Percentiles rank a stretch among this genome's conserved stretches.
phyloP scores from a whole-genome alignment of 768 basidiomycete species.

The Glaciozyma martinii region DNA sequence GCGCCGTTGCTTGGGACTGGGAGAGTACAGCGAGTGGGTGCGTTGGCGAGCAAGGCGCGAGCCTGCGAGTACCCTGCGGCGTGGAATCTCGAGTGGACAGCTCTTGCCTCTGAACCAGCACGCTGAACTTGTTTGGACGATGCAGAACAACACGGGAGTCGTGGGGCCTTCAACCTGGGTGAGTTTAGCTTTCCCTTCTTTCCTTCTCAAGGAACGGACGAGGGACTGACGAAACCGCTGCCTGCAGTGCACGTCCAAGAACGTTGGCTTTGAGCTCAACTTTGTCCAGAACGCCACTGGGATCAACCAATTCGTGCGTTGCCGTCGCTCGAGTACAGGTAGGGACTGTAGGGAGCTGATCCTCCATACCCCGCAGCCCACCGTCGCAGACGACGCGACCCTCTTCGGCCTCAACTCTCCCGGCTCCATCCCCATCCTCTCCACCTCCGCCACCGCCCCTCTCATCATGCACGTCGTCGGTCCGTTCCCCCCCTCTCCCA shows the following conservation, averaged over 20 bases:
- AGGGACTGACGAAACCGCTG: not conserved
- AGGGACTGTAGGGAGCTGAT: not conserved
- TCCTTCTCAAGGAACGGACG: not conserved
- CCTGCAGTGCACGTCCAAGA: slow-evolving; percentile 17
- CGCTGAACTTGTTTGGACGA: not conserved
- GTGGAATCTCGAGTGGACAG: too few species aligned
- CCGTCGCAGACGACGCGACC: slow-evolving; percentile 7
- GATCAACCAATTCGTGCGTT: slow-evolving; percentile 24
- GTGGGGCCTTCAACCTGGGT: not conserved
- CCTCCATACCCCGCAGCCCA: not conserved
- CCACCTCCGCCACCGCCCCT: slow-evolving; percentile 3
- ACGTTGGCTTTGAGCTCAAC: slow-evolving; percentile 13
- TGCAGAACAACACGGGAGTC: not conserved
- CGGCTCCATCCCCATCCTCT: slow-evolving; percentile 9
- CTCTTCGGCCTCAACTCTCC: slow-evolving; percentile 13
- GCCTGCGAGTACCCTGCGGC: too few species aligned
- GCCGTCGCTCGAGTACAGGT: not conserved
- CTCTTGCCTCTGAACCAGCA: too few species aligned
- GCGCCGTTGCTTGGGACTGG: not conserved
- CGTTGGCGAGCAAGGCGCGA: too few species aligned
- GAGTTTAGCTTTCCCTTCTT: not conserved
- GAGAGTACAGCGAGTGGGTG: not conserved
- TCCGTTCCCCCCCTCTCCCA: not conserved
- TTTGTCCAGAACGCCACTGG: slow-evolving; percentile 21
- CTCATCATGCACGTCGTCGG: slow-evolving; percentile 28